A percentile compares a stretch with the other conserved stretches of the same genome.
Evolutionary conservation across 352 stramenopile species (phyloP).

Genomic region (Globisporangium canariense): DNA sequence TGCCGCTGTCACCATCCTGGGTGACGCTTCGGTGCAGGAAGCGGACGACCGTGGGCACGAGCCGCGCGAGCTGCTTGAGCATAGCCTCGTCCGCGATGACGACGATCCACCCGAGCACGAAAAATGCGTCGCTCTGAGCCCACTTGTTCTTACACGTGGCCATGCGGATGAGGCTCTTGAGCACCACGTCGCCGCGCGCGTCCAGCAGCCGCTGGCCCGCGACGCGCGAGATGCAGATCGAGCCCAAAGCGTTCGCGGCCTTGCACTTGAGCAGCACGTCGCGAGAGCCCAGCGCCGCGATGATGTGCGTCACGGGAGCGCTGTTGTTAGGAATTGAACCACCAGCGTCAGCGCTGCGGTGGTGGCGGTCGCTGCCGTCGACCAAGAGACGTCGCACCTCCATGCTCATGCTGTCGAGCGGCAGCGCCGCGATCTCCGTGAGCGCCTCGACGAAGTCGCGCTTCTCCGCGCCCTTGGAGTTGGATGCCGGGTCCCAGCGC

Average conservation of each 20-base stretch:
- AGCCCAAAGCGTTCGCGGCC: constrained; percentile 65
- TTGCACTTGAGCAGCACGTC: constrained; percentile 82
- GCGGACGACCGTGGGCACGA: constrained; percentile 43
- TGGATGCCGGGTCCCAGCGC: constrained; percentile 31
- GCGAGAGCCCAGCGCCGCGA: constrained; percentile 43
- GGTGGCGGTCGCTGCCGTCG: background rate
- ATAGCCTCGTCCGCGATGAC: constrained; percentile 59
- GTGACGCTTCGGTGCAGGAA: constrained; percentile 43
- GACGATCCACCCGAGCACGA: constrained; percentile 70
- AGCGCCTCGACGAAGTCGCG: constrained; percentile 63
- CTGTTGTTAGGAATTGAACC: background rate
- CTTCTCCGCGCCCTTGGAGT: constrained; percentile 26
- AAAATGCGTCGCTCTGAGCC: constrained; percentile 72
- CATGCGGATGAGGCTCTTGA: constrained; percentile 50
- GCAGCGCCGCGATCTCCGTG: constrained; percentile 66
- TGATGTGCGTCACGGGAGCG: constrained; percentile 30
- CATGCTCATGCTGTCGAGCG: constrained; percentile 67
- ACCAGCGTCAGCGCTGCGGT: background rate
- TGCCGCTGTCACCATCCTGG: constrained; percentile 5
- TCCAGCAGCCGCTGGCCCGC: constrained; percentile 62
- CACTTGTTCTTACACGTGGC: constrained; percentile 67
- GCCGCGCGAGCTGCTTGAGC: constrained; percentile 31
- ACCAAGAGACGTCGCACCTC: constrained; percentile 65
- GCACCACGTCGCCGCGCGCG: constrained; percentile 31
- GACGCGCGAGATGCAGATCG: constrained; percentile 70